phyloP scores from a whole-genome alignment of 164 flowering plant species.

The Protea cynaroides region DNA sequence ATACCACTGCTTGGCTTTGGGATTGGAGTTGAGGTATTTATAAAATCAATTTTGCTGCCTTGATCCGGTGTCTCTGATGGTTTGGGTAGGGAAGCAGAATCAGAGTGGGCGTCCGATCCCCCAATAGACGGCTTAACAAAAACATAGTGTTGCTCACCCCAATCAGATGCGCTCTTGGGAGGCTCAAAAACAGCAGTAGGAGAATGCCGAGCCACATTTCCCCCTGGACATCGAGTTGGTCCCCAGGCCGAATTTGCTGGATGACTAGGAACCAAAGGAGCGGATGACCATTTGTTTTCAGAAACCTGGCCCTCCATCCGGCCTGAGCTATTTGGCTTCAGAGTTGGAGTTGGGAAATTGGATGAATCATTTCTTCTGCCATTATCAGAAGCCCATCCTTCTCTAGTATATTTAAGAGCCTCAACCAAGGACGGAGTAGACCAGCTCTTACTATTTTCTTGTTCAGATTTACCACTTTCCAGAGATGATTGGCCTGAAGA shows the following conservation, averaged over 20 bases:
- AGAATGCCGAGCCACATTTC: slow-evolving; percentile 13
- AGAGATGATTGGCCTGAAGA: slow-evolving; percentile 23
- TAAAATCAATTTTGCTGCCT: slow-evolving; percentile 10
- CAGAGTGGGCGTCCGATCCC: background rate
- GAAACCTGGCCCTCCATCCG: background rate
- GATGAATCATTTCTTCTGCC: slow-evolving; percentile 16
- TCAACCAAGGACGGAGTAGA: slow-evolving; percentile 26
- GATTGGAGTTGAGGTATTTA: slow-evolving; percentile 26
- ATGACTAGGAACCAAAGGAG: too few relatives aligned
- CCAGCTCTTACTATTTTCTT: background rate
- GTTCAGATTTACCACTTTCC: slow-evolving; percentile 19
- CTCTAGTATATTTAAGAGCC: slow-evolving; percentile 20
- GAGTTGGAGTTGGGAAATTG: slow-evolving; percentile 71
- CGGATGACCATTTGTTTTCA: too few relatives aligned
- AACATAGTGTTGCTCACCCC: slow-evolving; percentile 19
- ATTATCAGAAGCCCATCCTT: slow-evolving; percentile 24
- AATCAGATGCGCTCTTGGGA: slow-evolving; percentile 22
- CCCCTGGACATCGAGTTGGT: slow-evolving; percentile 5
- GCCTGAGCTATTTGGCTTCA: slow-evolving; percentile 21
- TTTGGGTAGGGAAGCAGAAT: background rate
- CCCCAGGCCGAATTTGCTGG: too few relatives aligned
- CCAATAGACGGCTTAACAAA: background rate
- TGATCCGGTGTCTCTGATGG: slow-evolving; percentile 9
- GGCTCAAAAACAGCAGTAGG: slow-evolving; percentile 14
- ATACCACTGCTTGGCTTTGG: slow-evolving; percentile 18